Evolutionary conservation across 2,329 filamentous ascomycete species (phyloP).

Genomic region (Neonectria sp.): DNA sequence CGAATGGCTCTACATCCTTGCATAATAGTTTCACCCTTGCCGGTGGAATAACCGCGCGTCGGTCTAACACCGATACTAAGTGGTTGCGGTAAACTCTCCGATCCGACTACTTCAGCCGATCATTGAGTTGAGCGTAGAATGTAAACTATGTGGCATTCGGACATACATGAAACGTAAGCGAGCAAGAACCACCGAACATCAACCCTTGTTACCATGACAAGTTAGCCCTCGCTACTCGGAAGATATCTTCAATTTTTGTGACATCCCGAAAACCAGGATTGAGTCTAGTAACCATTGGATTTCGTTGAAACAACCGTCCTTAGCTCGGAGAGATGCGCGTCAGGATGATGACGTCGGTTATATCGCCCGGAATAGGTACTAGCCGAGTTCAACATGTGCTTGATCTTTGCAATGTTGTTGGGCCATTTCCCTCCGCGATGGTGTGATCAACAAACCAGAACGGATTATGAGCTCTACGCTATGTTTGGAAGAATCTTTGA

Average conservation of each 20-base stretch:
- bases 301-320: neutral
- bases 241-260: neutral
- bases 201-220: neutral
- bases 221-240: neutral
- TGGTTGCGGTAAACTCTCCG: neutral
- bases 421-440: neutral
- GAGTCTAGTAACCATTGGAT: neutral
- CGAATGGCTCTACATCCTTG: neutral
- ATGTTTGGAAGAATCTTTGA: neutral
- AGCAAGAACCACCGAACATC: neutral
- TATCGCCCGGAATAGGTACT: neutral
- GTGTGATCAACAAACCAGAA: neutral
- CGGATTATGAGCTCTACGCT: neutral
- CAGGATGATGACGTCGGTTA: neutral
- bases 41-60: neutral
- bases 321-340: neutral
- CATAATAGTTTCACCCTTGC: neutral
- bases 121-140: neutral
- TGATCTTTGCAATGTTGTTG: neutral
- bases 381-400: neutral
- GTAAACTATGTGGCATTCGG: neutral
- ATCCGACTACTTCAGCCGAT: constrained; percentile 1
- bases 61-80: neutral
- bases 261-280: neutral
- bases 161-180: neutral